Percentiles rank a stretch among this genome's conserved stretches.
These are phyloP conservation scores for Pyrenophora tritici-repentis DNA, from an alignment of 2,329 filamentous ascomycete genomes.

Conservation along the genomic window DNA sequence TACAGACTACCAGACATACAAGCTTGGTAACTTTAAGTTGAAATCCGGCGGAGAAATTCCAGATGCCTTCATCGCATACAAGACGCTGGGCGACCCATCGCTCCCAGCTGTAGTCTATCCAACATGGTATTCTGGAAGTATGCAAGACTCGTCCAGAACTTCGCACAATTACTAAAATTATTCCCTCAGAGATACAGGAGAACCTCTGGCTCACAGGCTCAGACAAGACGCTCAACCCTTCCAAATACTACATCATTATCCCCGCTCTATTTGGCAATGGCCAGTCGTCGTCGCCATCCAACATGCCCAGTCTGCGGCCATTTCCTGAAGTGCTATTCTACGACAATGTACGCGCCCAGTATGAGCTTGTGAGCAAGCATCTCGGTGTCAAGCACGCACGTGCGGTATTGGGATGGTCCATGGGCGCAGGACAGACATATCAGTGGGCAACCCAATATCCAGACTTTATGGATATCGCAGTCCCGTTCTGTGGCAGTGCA, in stretches of 20 bases:
- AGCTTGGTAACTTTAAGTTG: slow-evolving; percentile 69
- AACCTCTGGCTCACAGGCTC: slow-evolving; percentile 76
- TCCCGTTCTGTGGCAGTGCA: slow-evolving; percentile 70
- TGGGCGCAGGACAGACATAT: slow-evolving; percentile 70
- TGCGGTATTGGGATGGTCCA: slow-evolving; percentile 71
- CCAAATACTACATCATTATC: slow-evolving; percentile 70
- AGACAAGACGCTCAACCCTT: slow-evolving; percentile 67
- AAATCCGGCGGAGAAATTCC: slow-evolving; percentile 66
- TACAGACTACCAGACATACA: slow-evolving; percentile 57
- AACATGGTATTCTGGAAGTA: slow-evolving; percentile 72
- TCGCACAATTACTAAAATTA: neutral
- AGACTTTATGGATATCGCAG: slow-evolving; percentile 67
- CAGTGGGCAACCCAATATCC: slow-evolving; percentile 68
- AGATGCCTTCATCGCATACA: slow-evolving; percentile 74
- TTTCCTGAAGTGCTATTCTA: slow-evolving; percentile 69
- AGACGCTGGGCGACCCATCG: slow-evolving; percentile 69
- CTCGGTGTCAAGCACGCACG: slow-evolving; percentile 64
- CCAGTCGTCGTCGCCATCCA: slow-evolving; percentile 70
- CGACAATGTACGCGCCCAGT: slow-evolving; percentile 71
- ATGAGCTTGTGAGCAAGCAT: slow-evolving; percentile 67
- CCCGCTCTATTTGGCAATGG: slow-evolving; percentile 72
- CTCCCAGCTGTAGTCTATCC: slow-evolving; percentile 75
- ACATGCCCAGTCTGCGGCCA: slow-evolving; percentile 57
- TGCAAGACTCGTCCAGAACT: neutral
- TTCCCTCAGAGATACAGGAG: slow-evolving; percentile 60